Percentiles rank a stretch among this genome's conserved stretches.
Evolutionary conservation across 140 eudicot genomes (phyloP).

Genomic region (Stevia rebaudiana): DNA sequence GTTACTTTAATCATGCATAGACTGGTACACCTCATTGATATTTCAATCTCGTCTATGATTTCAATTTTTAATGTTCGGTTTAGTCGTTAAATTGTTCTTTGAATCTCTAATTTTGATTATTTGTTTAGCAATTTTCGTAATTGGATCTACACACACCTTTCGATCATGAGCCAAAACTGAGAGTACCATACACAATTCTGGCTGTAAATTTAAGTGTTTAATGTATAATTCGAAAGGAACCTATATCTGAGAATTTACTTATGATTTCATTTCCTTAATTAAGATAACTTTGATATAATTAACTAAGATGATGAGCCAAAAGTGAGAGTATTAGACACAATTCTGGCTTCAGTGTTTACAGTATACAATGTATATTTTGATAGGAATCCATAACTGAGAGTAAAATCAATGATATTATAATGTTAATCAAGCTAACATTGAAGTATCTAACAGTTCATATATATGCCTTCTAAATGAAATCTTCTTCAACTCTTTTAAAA

Average conservation of each 20-base stretch:
- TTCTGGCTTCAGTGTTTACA: not conserved
- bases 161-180: not conserved
- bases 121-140: not conserved
- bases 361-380: not conserved
- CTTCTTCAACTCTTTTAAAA: not conserved
- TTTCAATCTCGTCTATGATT: not conserved
- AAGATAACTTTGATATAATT: not conserved
- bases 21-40: not conserved
- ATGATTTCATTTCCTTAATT: not conserved
- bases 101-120: slow-evolving; percentile 13
- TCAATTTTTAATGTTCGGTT: not conserved
- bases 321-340: not conserved
- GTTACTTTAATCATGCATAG: not conserved
- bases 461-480: not conserved
- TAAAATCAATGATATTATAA: not conserved
- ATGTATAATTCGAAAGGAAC: slow-evolving; percentile 4
- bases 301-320: not conserved
- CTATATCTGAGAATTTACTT: not conserved
- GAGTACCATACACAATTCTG: not conserved
- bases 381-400: not conserved
- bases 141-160: slow-evolving; percentile 13
- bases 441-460: not conserved
- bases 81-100: not conserved
- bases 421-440: not conserved
- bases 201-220: not conserved